Percentiles rank a stretch among this genome's conserved stretches.
phyloP scores from a whole-genome alignment of 2,329 filamentous ascomycete species.

The Phaeosphaeriaceae sp. region DNA sequence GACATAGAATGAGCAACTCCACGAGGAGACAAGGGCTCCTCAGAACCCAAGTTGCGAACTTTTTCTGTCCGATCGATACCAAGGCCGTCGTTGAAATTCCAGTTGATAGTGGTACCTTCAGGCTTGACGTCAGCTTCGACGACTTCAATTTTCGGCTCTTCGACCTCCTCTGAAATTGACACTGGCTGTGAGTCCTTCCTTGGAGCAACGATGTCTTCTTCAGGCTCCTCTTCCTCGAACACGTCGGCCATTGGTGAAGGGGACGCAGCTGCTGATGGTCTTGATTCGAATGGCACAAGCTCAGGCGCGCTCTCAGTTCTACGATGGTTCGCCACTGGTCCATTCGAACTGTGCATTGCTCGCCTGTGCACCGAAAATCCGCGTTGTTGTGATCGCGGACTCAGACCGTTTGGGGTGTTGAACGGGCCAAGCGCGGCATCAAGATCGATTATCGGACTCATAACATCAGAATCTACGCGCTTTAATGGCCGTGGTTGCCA shows the following conservation, averaged over 20 bases:
- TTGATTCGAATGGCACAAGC: conserved; percentile 73
- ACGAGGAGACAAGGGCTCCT: conserved; percentile 37
- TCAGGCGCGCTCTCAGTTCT: conserved; percentile 82
- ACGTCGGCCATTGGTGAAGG: conserved; percentile 83
- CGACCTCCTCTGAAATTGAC: conserved; percentile 35
- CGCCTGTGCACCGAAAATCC: conserved; percentile 59
- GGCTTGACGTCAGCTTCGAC: conserved; percentile 53
- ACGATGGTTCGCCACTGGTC: conserved; percentile 78
- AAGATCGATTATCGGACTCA: conserved; percentile 86
- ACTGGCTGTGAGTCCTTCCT: conserved; percentile 14
- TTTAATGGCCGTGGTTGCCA: conserved; percentile 47
- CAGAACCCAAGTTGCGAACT: conserved; percentile 7
- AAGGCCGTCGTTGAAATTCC: conserved; percentile 51
- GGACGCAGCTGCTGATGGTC: conserved; percentile 59
- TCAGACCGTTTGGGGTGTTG: conserved; percentile 77
- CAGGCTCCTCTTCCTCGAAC: conserved; percentile 79
- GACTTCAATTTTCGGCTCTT: conserved; percentile 53
- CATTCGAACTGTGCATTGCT: conserved; percentile 77
- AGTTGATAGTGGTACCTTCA: conserved; percentile 51
- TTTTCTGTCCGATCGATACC: conserved; percentile 37
- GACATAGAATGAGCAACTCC: conserved; percentile 19
- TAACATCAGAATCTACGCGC: conserved; percentile 61
- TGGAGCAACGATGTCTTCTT: conserved; percentile 55
- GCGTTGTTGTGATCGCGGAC: conserved; percentile 59
- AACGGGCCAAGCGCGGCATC: conserved; percentile 93